These are phyloP conservation scores for Benincasa hispida DNA, from an alignment of 306 rosid species.

Conservation along the genomic window DNA sequence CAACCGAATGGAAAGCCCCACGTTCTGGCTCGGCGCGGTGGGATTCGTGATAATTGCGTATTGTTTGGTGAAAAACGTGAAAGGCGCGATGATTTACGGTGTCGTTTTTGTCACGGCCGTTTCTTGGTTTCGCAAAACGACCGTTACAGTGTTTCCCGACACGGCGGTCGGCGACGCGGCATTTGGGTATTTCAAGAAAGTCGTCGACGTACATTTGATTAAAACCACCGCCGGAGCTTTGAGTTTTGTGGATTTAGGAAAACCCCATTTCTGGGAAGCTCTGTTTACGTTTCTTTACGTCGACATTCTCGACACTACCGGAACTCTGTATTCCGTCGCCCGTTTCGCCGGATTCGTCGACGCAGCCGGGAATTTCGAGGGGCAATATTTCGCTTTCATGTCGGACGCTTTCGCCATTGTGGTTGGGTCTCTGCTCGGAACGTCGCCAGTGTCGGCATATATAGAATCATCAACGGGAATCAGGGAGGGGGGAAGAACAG, in stretches of 20 bases:
- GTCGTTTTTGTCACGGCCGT: slow-evolving; percentile 66
- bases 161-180: slow-evolving; percentile 42
- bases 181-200: slow-evolving; percentile 54
- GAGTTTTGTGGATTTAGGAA: slow-evolving; percentile 43
- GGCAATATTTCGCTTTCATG: slow-evolving; percentile 93
- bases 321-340: slow-evolving; percentile 78
- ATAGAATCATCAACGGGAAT: slow-evolving; percentile 87
- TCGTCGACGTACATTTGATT: slow-evolving; percentile 61
- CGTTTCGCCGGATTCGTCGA: slow-evolving; percentile 77
- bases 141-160: slow-evolving; percentile 66
- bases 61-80: slow-evolving; percentile 52
- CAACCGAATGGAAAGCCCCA: slow-evolving; percentile 74
- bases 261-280: slow-evolving; percentile 78
- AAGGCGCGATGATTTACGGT: slow-evolving; percentile 91
- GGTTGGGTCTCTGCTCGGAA: slow-evolving; percentile 68
- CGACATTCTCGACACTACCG: slow-evolving; percentile 78
- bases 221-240: slow-evolving; percentile 70
- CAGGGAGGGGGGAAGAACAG: slow-evolving; percentile 81
- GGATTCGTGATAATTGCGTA: slow-evolving; percentile 75
- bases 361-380: slow-evolving; percentile 60
- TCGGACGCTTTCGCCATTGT: slow-evolving; percentile 87
- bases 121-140: slow-evolving; percentile 76
- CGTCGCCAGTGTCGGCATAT: slow-evolving; percentile 82
- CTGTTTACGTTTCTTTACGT: slow-evolving; percentile 66
- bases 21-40: slow-evolving; percentile 79